Base-by-base conservation (phyloP, 2,329 filamentous ascomycete genomes). In the Aspergillus calidoustus region DNA sequence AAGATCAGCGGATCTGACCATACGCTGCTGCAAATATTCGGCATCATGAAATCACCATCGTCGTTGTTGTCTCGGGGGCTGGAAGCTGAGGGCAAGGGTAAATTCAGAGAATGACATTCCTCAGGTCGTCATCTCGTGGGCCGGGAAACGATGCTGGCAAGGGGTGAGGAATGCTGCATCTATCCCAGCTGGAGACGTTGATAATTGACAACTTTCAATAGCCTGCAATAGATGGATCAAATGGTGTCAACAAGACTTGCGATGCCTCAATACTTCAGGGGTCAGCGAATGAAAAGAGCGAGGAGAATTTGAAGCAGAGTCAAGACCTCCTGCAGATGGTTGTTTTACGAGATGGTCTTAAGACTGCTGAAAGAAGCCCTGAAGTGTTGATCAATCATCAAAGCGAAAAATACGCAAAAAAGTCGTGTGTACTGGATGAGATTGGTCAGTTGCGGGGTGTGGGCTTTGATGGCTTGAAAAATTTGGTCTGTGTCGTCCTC, bases 161-260 rank as follows among this genome's bases (percentile, higher is more conserved):
- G 66, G 66, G 60, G 62, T 66, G 57, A 30, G 62, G 66, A 68
- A 68, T 68, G 65, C 55, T 41, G 57, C 22, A 46, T 17, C 31
- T 30, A n/a, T 25, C 15, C 25, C 15, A 19, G 48, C 19, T 19
- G 48, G 51, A 49, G 46, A 52, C 31, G 22, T n/a, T 28, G 51
- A 41, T 41, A 41, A 15, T 41, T 41, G 34, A 11, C 52, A 38
- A n/a, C 53, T 17, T 54, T 54, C 41, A 28, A 13, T 54, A 46
- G 52, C 52, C 48, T 46, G 51, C 51, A 54, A 41, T 28, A 34
- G 19, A 54, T 54, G 52, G 52, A 48, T 19, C 31, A 9, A 25
- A 56, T 56, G n/a, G 48, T 50, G 48, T 31, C 48, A 34, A 31
- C 34, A 41, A 41, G 34, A 41, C 34, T 41, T 41, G 23, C 13